Base-by-base conservation (phyloP, 768 basidiomycete species). In the Psilocybe cubensis region DNA sequence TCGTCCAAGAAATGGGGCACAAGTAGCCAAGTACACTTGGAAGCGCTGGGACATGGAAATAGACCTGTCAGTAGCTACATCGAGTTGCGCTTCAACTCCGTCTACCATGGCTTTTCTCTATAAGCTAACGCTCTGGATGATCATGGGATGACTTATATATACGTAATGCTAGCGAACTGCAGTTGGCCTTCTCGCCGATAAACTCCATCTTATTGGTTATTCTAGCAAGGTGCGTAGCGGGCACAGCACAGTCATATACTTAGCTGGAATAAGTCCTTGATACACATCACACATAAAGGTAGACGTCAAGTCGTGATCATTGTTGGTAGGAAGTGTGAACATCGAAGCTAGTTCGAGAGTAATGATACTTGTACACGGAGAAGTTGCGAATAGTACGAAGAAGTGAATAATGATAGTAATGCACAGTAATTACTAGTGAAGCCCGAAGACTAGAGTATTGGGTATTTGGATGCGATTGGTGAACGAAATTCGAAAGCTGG, bases 391-490 rank as follows among this genome's bases (percentile, higher is more conserved):
- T 48, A 50, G 29, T 48, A 47, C 27, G 25, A 46, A 28, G 25
- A 47, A 46, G 43, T 42, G 60, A 64, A 64, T 64, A 64, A 64
- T 64, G 60, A 64, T 64, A 64, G 24, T 47, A 52, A 61, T 61
- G 63, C 57, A 59, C 50, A 57, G 52, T 57, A 49, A 64, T 61
- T 61, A 64, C 33, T 51, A 25, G 33, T 31, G 48, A 56, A 43
- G 56, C 35, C 27, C 46, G 46, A 48, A 28, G 46, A 59, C 51
- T 59, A 57, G 17, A 17, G 49, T 59, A 64, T 25, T 38, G 25
- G 46, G 46, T 48, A 48, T 48, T 48, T 12, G 44, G 50, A 53
- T 46, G 55, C 28, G n/a, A 56, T 57, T 48, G 10, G 20, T 44
- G 38, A 51, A 57, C 35, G 35, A 38, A 38, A 14, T n/a, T 38